Evolutionary conservation across 2,329 filamentous ascomycete species (phyloP).

Genomic region (Macrophomina phaseolina): DNA sequence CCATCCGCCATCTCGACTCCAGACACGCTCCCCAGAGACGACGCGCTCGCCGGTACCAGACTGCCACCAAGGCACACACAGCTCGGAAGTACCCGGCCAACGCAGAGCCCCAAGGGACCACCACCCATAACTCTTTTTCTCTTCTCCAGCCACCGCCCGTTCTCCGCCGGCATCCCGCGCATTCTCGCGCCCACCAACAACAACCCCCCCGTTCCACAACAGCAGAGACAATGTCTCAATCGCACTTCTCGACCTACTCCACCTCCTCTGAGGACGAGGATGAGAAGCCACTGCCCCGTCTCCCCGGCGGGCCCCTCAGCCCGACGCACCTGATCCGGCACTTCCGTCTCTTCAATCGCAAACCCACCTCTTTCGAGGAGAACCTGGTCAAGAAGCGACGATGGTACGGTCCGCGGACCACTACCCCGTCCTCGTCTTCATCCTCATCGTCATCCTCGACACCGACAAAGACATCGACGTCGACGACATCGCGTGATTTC

Average conservation of each 20-base stretch:
- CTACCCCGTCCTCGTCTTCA: too few relatives aligned
- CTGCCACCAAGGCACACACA: too few relatives aligned
- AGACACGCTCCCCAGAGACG: too few relatives aligned
- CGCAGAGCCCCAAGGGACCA: too few relatives aligned
- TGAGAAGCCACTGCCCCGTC: background rate
- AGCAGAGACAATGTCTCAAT: background rate
- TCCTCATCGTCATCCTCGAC: too few relatives aligned
- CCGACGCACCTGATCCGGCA: background rate
- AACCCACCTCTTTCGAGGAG: background rate
- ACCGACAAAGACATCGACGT: too few relatives aligned
- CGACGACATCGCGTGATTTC: background rate
- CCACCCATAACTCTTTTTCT: too few relatives aligned
- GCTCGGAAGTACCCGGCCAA: too few relatives aligned
- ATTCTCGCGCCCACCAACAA: background rate
- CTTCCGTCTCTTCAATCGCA: conserved; percentile 16
- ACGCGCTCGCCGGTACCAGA: too few relatives aligned
- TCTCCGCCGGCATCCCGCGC: too few relatives aligned
- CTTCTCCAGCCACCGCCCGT: too few relatives aligned
- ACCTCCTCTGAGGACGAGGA: background rate
- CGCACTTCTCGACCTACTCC: background rate
- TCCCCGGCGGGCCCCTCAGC: background rate
- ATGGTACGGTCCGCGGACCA: conserved; percentile 1
- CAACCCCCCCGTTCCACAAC: background rate
- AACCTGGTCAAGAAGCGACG: background rate
- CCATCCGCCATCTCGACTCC: too few relatives aligned